Base-by-base conservation (phyloP, 169 alveolate genomes). In the Cyclospora cayetanensis region DNA sequence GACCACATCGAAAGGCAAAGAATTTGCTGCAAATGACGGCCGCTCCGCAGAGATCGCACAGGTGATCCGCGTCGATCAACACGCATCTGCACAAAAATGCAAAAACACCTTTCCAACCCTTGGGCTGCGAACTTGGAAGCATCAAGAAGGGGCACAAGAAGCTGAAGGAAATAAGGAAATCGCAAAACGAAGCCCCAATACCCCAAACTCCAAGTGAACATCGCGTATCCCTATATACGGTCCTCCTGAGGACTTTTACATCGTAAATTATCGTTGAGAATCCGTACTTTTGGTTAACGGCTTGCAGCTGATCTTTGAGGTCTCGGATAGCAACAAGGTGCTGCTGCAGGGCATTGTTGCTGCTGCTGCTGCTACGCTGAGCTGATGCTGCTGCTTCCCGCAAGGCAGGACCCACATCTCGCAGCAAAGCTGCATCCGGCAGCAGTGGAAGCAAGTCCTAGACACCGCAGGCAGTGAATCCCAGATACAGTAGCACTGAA, bases 311-410 rank as follows among this genome's bases (percentile, higher is more conserved):
- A 9, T 70, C 83, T 29, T 70, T 70, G 22, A 70, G 53, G 46
- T 70, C 83, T n/a, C 55, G 46, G 15, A 70, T 70, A 31, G 83
- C 83, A 9, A 4, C 34, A 31, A 70, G 83, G 83, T 70, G 83
- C 83, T 70, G 83, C 83, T 70, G 46, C 83, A 70, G 55, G 39
- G 42, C 83, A 29, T 70, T 29, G 34, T 25, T 70, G 83, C 83
- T 70, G 83, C 55, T 70, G 83, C 25, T 70, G 83, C 83, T 60
- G 72, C 72, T 20, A 31, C 72, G 72, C 31, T 60, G 72, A n/a
- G 72, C 72, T 60, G 72, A n/a, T 70, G 83, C 83, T 70, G 83
- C 83, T 70, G 83, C 83, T 70, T 50, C 83, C 15, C 83, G 42
- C 53, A 70, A 29, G n/a, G 83, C 83, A 15, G 83, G 83, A 9